Percentiles rank a stretch among this genome's conserved stretches.
Evolutionary conservation across 164 flowering plant genomes (phyloP).

Genomic region (Buxus sempervirens): DNA sequence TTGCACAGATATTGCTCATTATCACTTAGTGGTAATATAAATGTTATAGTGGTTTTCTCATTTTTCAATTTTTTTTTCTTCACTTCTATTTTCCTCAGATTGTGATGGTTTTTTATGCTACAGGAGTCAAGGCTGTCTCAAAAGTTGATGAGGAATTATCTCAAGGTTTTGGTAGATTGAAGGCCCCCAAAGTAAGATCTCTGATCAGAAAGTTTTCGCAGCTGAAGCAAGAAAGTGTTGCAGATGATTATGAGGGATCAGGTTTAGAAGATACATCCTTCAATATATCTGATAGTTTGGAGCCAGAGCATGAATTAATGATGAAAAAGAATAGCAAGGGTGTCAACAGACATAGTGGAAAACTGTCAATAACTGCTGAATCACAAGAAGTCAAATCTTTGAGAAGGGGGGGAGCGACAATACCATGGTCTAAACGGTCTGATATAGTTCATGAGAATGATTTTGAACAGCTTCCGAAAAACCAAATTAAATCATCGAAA

Average conservation of each 20-base stretch:
- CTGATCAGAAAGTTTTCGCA: conserved; percentile 33
- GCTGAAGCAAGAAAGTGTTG: conserved; percentile 25
- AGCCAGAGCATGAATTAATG: conserved; percentile 17
- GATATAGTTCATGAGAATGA: not conserved
- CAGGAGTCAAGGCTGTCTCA: conserved; percentile 10
- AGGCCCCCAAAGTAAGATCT: conserved; percentile 52
- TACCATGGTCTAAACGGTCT: conserved; percentile 6
- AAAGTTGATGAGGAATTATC: conserved; percentile 10
- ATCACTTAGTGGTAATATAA: not conserved
- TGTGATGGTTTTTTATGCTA: conserved; percentile 8
- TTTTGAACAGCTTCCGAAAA: not conserved
- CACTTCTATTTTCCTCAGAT: not conserved
- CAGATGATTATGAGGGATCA: conserved; percentile 18
- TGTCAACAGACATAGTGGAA: conserved; percentile 15
- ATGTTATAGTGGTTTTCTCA: not conserved
- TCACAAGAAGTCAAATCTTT: conserved; percentile 11
- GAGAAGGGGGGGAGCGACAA: conserved; percentile 1
- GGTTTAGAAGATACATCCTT: conserved; percentile 12
- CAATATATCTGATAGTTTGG: conserved; percentile 11
- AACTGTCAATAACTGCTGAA: conserved; percentile 11
- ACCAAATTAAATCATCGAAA: conserved; percentile 4
- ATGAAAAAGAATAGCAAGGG: conserved; percentile 14
- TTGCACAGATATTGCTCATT: not conserved
- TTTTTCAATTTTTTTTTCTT: not conserved
- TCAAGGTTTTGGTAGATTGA: conserved; percentile 62